These are phyloP conservation scores for Platanthera zijinensis DNA, from an alignment of 106 monocot species.

Conservation along the genomic window DNA sequence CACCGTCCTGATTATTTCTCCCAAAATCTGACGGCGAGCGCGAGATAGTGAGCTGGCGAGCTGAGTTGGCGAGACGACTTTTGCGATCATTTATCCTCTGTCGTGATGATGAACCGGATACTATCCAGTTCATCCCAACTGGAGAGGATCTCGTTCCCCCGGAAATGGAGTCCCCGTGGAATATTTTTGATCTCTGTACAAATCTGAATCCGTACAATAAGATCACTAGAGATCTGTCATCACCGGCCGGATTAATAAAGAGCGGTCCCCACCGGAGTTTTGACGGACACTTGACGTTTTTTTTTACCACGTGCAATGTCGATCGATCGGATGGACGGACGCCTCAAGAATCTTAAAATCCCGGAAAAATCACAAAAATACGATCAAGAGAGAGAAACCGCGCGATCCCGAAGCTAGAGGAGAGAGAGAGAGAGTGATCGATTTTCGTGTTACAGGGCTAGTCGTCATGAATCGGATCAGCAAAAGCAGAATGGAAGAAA, in stretches of 20 bases:
- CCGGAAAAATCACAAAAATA: neutral
- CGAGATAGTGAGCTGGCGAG: no score
- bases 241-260: neutral
- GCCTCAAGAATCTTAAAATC: neutral
- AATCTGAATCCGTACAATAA: no score
- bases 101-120: no score
- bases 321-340: neutral
- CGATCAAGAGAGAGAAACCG: slow-evolving; percentile 3
- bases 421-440: slow-evolving; percentile 9
- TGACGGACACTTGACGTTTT: neutral
- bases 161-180: no score
- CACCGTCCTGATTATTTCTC: no score
- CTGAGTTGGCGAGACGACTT: no score
- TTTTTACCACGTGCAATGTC: neutral
- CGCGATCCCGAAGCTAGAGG: neutral
- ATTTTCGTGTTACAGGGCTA: slow-evolving; percentile 5
- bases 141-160: no score
- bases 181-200: no score
- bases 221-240: no score
- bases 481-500: slow-evolving; percentile 12
- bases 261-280: neutral
- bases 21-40: no score
- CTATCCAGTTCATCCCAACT: no score
- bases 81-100: no score
- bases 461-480: slow-evolving; percentile 12